Evolutionary conservation across 2,329 filamentous ascomycete genomes (phyloP), one percentile per base, ranked within the genome.

Genomic region (Fusarium mangiferae): DNA sequence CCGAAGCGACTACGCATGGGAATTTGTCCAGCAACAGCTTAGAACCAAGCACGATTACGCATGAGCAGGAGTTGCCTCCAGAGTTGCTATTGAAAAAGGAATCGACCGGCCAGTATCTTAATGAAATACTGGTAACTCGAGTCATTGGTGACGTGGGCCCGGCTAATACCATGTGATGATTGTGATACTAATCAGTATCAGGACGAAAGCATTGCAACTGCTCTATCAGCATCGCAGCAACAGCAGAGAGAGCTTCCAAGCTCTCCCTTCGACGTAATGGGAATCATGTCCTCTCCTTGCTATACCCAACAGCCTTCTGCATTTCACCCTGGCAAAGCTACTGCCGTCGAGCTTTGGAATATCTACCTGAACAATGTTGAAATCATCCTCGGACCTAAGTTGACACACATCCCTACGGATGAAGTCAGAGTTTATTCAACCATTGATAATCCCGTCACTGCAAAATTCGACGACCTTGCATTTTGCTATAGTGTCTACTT

Each of bases 401-500:
- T 67, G 12, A 44, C 55, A 1, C 61, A 67, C 20, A 22, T 48
- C 6, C 61, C 61, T 2, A 66, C 39, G 4, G 65, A 67, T 30
- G 52, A 67, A 18, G n/a, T 59, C 20, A 59, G 17, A 5, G 33
- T 66, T 13, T 67, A 67, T 13, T 42, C 62, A 5, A 22, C 65
- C 2, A 67, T 67, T 9, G n/a, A 18, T 15, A 12, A 66, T 2
- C 61, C 52, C 7, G 5, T 3, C 1, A 26, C 5, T 17, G 52
- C 39, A 6, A 33, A 26, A 4, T 17, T 41, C 2, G 61, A 67
- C 2, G 61, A 67, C 22, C 38, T 67, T 12, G 51, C 51, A 9
- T 59, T 66, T 33, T 67, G 65, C 38, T 66, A 45, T 10, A 44
- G 51, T 5, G 41, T 67, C 9, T 67, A 52, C 15, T 67, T 66